Base-by-base conservation (phyloP, 2,329 filamentous ascomycete genomes). In the Cladosporium sp. region DNA sequence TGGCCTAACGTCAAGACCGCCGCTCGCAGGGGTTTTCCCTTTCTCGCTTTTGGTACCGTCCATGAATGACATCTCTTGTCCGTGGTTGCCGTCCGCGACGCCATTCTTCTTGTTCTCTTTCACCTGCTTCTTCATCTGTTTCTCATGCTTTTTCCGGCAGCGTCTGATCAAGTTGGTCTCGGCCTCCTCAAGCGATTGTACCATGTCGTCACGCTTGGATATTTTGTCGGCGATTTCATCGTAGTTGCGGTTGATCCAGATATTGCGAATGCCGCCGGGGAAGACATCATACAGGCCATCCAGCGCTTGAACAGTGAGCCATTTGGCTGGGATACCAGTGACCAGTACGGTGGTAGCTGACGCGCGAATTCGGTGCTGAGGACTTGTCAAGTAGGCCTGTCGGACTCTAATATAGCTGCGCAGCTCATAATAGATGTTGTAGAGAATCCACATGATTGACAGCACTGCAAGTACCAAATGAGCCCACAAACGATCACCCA, bases 271-370 rank as follows among this genome's bases (percentile, higher is more conserved):
- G 32, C 95, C 95, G 23, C 95, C 95, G 0, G 95, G 95, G 71
- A 97, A 98, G 1, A 98, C 93, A 76, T 99, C 95, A 73, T 96
- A 99, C 0, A 99, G 83, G 0, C 90, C 90, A 65, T 88, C 85
- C 5, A 99, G 84, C 0, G 92, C 91, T 53, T 96, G 89, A 58
- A 92, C 86, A 2, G 86, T 92, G 8, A 96, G 86, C 95, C 95
- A 99, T 74, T 96, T 96, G 48, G 86, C 82, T 1, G 95, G 95
- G 60, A 99, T 97, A 13, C 90, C 90, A 69, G 90, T 95, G 61
- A 99, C 93, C 6, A 99, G 84, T 56, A 99, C 94, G 0, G 95
- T 99, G 6, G 94, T 99, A 1, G 95, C 94, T 18, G 94, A 98
- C 21, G 95, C 95, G 54, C 92, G 88, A 21, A 99, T 85, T 23